These are phyloP conservation scores for Hygrophila difformis DNA, from an alignment of 257 asterid species.

Conservation along the genomic window DNA sequence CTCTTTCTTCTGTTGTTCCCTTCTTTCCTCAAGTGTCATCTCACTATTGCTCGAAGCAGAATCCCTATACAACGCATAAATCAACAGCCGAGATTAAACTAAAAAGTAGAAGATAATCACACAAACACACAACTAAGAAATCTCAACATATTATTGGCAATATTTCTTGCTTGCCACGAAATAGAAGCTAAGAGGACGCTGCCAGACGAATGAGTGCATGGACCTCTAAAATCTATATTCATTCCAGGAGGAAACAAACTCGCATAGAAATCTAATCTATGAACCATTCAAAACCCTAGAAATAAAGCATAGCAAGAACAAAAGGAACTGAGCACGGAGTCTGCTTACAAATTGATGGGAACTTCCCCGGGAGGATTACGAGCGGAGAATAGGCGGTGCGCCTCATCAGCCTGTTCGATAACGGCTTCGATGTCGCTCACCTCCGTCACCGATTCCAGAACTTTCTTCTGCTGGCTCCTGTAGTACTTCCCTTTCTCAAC, in stretches of 20 bases:
- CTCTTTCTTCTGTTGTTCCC: constrained; percentile 70
- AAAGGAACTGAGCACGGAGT: no score
- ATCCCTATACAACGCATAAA: constrained; percentile 45
- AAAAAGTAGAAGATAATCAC: background rate
- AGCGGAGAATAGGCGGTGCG: constrained; percentile 60
- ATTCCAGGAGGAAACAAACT: background rate
- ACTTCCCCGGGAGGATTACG: constrained; percentile 46
- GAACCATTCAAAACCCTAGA: background rate
- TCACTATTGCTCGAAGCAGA: constrained; percentile 42
- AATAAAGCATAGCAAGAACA: background rate
- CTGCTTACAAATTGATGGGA: constrained; percentile 51
- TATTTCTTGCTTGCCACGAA: no score
- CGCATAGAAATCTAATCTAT: background rate
- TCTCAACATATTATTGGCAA: background rate
- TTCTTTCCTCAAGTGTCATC: constrained; percentile 51
- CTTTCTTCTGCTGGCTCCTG: constrained; percentile 64
- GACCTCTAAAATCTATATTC: background rate
- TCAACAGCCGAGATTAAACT: background rate
- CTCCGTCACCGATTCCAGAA: constrained; percentile 90
- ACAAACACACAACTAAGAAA: background rate
- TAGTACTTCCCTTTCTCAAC: constrained; percentile 67
- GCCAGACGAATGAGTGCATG: no score
- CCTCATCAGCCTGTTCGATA: constrained; percentile 79
- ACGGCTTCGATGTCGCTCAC: constrained; percentile 84
- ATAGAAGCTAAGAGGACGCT: no score